These are phyloP conservation scores for Tylopilus subfusipes DNA, from an alignment of 768 basidiomycete species.

Conservation along the genomic window DNA sequence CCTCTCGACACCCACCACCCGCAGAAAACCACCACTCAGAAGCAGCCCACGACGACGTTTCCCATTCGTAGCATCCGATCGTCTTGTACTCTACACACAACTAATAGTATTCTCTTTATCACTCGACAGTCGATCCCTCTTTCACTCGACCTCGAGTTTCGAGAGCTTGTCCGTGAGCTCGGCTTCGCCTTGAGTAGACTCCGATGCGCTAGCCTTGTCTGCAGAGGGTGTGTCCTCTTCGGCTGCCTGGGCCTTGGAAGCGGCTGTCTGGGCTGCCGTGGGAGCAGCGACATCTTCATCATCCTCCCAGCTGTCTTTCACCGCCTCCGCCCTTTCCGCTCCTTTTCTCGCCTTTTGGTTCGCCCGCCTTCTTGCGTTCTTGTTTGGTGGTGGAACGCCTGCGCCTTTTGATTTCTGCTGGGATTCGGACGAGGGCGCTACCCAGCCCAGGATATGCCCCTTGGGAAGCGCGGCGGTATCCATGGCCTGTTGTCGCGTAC, in stretches of 20 bases:
- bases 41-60: constrained; percentile 7
- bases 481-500: constrained; percentile 69
- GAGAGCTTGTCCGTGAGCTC: constrained; percentile 50
- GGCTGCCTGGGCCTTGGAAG: constrained; percentile 14
- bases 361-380: constrained; percentile 79
- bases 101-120: neutral
- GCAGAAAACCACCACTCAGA: neutral
- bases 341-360: constrained; percentile 71
- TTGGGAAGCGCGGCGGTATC: constrained; percentile 64
- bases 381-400: constrained; percentile 48
- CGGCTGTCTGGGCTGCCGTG: constrained; percentile 21
- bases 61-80: constrained; percentile 12
- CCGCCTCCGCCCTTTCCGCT: constrained; percentile 48
- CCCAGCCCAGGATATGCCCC: constrained; percentile 83
- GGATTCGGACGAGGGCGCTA: constrained; percentile 50
- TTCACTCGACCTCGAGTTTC: constrained; percentile 53
- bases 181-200: constrained; percentile 7
- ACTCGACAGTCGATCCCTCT: neutral
- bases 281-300: constrained; percentile 47
- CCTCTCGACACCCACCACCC: neutral
- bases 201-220: neutral
- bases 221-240: neutral
- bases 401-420: constrained; percentile 31
- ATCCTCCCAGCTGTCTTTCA: constrained; percentile 80
- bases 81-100: neutral